Conservation (phyloP, 2,329 filamentous ascomycete genomes). For the Botrytis deweyae region DNA sequence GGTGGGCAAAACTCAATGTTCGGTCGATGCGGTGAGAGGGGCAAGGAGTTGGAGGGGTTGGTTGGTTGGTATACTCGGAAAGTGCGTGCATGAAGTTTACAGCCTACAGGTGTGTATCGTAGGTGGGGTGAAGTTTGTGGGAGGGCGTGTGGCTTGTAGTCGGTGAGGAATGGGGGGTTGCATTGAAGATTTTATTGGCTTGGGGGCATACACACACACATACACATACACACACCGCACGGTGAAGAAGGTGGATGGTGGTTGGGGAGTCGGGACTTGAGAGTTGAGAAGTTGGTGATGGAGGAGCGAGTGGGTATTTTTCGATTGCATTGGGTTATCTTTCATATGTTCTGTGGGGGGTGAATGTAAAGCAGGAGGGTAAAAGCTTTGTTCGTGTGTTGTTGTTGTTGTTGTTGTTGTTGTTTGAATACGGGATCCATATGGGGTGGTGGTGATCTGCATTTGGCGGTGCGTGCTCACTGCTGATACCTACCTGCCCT, state of each 20-base stretch:
- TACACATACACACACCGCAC: background rate
- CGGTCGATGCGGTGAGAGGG: constrained; percentile 6
- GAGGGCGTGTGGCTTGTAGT: constrained; percentile 7
- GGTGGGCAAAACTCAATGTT: background rate
- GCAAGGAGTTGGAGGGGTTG: constrained; percentile 1
- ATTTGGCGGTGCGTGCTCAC: background rate
- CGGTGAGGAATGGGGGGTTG: constrained; percentile 2
- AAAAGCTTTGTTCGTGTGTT: constrained; percentile 2
- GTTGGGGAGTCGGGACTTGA: background rate
- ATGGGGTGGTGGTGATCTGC: background rate
- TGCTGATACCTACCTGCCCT: background rate
- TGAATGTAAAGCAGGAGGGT: background rate
- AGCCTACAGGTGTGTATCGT: background rate
- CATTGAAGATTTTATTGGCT: background rate
- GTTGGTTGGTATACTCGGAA: background rate
- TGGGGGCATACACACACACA: background rate
- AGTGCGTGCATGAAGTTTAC: background rate
- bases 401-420: background rate
- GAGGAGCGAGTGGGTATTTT: background rate
- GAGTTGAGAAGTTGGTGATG: background rate
- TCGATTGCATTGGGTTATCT: background rate
- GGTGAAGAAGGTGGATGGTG: background rate
- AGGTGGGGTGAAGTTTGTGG: background rate
- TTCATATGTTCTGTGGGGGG: background rate
- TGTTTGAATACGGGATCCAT: background rate